Base-by-base conservation (phyloP, 2,329 filamentous ascomycete species). In the Penicillium sp. region DNA sequence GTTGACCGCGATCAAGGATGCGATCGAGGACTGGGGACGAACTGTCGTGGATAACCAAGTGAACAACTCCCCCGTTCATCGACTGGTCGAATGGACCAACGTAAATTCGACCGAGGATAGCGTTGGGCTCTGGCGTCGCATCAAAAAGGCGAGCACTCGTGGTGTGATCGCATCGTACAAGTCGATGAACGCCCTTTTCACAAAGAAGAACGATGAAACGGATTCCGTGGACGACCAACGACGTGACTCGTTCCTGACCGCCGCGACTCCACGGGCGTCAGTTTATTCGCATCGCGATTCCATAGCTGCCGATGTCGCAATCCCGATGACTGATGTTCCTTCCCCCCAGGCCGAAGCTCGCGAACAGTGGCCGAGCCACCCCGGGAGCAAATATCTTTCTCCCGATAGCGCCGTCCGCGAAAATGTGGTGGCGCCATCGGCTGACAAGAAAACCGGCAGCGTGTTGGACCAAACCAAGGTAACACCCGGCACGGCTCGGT, bases 31-130 rank as follows among this genome's bases (percentile, higher is more conserved):
- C 73, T 97, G 89, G 77, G 82, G 93, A 61, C 81, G 93, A 72
- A 97, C 92, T 0, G 78, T 90, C 37, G 83, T 96, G 38, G 93
- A 98, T 67, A 95, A 86, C 57, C 88, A 95, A 63, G 79, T 98
- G 54, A 98, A 98, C 73, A 97, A 98, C 66, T 93, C 93, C 2
- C 88, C 91, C 0, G 89, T 97, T 8, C 92, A 98, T 71, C 84
- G 92, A 51, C 77, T 98, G 18, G 78, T 89, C 10, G 86, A 91
- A 55, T 97, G 88, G 85, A 80, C 86, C 59, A 98, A 98, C 61
- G 90, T 96, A 61, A 98, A 98, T 61, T 89, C 91, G 12, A 83
- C 87, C 33, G 88, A 90, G 59, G 92, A 96, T 62, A 85, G 89
- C 54, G 80, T 98, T 37, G 90, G 88, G 1, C 35, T 81, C 25